Conservation (phyloP, 495 filamentous ascomycete genomes). For the Penicillium subrubescens region DNA sequence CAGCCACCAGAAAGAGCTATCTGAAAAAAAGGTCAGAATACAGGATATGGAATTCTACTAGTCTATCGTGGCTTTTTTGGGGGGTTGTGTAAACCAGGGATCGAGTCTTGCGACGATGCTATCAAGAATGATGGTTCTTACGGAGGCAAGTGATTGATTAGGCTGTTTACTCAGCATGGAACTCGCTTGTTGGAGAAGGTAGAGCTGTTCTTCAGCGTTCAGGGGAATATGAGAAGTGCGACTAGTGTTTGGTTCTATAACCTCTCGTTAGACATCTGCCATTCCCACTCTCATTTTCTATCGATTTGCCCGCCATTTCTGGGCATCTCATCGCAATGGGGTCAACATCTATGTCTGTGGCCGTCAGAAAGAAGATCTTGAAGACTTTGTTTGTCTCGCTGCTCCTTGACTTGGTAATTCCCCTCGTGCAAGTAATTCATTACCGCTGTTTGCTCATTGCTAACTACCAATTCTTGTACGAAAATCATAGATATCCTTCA, state of each 20-base stretch:
- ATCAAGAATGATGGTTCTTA: neutral
- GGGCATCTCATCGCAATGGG: neutral
- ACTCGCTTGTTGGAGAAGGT: neutral
- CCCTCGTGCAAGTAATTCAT: too few relatives aligned
- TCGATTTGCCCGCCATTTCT: neutral
- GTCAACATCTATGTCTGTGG: conserved; percentile 10
- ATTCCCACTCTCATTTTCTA: neutral
- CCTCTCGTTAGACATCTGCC: neutral
- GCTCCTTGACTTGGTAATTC: conserved; percentile 40
- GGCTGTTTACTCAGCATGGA: neutral
- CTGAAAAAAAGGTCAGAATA: neutral
- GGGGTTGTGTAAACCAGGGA: neutral
- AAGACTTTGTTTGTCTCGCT: conserved; percentile 70
- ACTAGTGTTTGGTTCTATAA: neutral
- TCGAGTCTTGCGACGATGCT: neutral
- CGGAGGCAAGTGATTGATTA: neutral
- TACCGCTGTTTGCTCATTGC: conserved; percentile 21
- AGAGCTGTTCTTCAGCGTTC: neutral
- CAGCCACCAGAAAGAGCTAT: neutral
- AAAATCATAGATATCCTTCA: conserved; percentile 77
- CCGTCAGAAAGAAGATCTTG: conserved; percentile 71
- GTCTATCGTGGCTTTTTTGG: neutral
- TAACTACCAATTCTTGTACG: neutral
- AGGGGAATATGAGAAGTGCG: neutral
- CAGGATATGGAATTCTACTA: neutral